Conservation (phyloP, 129 eudicot species). For the Flaveria bidentis region DNA sequence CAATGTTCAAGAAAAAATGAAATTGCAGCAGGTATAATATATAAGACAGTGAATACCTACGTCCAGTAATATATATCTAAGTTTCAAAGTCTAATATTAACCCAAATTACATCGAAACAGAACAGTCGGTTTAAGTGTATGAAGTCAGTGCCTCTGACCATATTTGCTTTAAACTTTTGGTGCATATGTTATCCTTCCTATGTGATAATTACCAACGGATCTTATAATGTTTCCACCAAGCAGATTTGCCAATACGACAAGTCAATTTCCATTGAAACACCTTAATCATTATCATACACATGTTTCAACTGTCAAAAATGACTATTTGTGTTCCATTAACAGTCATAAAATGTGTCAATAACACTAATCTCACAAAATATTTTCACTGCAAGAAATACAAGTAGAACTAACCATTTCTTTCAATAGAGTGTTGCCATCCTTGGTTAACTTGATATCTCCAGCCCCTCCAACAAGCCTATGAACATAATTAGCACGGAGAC, state of each 20-base stretch:
- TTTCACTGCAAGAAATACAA: background rate
- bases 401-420: slow-evolving; percentile 80
- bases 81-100: background rate
- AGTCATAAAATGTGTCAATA: background rate
- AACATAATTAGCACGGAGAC: background rate
- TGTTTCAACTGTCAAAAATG: background rate
- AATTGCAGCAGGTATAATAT: background rate
- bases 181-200: background rate
- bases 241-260: background rate
- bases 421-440: slow-evolving; percentile 90
- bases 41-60: background rate
- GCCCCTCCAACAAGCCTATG: slow-evolving; percentile 99
- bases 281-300: background rate
- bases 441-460: slow-evolving; percentile 93
- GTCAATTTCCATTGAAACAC: slow-evolving; percentile 1
- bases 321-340: background rate
- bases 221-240: background rate
- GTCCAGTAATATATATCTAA: background rate
- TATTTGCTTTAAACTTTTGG: background rate
- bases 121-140: background rate
- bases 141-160: background rate
- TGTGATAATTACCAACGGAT: background rate
- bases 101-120: slow-evolving; percentile 1
- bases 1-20: slow-evolving; percentile 2
- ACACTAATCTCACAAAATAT: background rate